Percentiles rank a stretch among this genome's conserved stretches.
phyloP scores from a whole-genome alignment of 768 basidiomycete genomes.

The Lactifluus subvellereus region DNA sequence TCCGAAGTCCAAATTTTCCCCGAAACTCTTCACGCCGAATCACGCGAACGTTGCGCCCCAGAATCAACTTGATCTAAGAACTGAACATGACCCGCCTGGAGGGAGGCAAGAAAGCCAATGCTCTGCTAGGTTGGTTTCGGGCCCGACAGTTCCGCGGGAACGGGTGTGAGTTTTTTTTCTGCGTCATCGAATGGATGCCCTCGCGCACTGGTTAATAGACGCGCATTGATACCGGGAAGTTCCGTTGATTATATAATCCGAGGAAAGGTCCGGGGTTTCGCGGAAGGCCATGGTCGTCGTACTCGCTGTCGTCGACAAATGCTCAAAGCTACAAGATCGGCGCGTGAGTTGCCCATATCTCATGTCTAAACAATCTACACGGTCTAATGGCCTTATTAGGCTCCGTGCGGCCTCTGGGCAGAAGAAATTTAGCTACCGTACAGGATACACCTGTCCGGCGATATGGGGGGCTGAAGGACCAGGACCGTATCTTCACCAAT shows the following conservation, averaged over 20 bases:
- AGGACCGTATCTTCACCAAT: constrained; percentile 92
- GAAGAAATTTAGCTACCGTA: constrained; percentile 58
- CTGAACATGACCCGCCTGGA: too few species aligned
- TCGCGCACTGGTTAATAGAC: too few species aligned
- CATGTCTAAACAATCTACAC: not conserved
- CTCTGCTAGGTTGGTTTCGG: too few species aligned
- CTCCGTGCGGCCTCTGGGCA: constrained; percentile 19
- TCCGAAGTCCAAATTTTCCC: too few species aligned
- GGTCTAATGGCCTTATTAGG: not conserved
- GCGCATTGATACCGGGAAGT: not conserved
- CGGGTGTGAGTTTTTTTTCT: too few species aligned
- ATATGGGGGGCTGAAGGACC: constrained; percentile 93
- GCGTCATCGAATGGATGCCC: too few species aligned
- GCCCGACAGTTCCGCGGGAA: too few species aligned
- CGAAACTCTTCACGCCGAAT: too few species aligned
- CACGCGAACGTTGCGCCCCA: too few species aligned
- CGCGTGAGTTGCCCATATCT: constrained; percentile 14
- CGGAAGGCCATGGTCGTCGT: not conserved
- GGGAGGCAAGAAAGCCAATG: too few species aligned
- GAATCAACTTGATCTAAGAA: too few species aligned
- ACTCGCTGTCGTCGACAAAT: constrained; percentile 16
- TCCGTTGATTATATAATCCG: constrained; percentile 10
- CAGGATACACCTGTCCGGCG: constrained; percentile 81
- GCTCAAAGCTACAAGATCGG: constrained; percentile 18
- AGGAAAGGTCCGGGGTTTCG: not conserved